Conservation (phyloP, 495 filamentous ascomycete species). For the Penicillium turbatum region DNA sequence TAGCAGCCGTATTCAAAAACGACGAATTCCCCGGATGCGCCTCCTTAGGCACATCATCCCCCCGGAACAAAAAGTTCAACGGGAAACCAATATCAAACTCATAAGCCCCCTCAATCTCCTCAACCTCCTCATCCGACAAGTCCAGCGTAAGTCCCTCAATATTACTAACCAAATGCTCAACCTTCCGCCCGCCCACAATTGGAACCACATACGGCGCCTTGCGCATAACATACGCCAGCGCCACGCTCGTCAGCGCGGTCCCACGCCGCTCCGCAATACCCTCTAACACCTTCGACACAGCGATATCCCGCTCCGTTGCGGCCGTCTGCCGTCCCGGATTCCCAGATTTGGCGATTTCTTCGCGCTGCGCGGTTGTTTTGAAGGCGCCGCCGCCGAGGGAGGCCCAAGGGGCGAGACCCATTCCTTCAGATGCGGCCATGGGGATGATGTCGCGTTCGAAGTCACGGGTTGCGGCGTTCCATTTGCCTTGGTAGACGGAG, state of each 20-base stretch:
- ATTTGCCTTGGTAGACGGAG: conserved; percentile 63
- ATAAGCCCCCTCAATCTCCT: conserved; percentile 58
- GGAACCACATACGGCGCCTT: conserved; percentile 76
- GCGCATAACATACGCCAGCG: conserved; percentile 68
- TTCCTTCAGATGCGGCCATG: conserved; percentile 62
- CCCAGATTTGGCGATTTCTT: conserved; percentile 14
- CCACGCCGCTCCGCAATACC: conserved; percentile 53
- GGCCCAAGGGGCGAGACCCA: conserved; percentile 64
- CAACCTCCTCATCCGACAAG: conserved; percentile 57
- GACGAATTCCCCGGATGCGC: conserved; percentile 14
- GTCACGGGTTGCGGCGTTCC: conserved; percentile 58
- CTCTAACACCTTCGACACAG: conserved; percentile 55
- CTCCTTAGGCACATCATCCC: conserved; percentile 11
- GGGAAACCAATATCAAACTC: conserved; percentile 65
- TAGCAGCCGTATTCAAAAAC: conserved; percentile 17
- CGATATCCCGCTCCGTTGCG: conserved; percentile 13
- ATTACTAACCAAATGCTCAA: conserved; percentile 63
- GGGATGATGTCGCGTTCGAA: conserved; percentile 68
- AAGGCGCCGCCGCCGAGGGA: conserved; percentile 55
- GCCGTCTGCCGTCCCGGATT: conserved; percentile 20
- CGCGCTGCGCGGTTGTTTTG: conserved; percentile 21
- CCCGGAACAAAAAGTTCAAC: conserved; percentile 40
- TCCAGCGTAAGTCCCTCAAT: conserved; percentile 59
- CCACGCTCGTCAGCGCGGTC: conserved; percentile 45
- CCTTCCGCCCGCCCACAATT: conserved; percentile 62